Base-by-base conservation (phyloP, 352 stramenopile species). In the Globisporangium splendens region DNA sequence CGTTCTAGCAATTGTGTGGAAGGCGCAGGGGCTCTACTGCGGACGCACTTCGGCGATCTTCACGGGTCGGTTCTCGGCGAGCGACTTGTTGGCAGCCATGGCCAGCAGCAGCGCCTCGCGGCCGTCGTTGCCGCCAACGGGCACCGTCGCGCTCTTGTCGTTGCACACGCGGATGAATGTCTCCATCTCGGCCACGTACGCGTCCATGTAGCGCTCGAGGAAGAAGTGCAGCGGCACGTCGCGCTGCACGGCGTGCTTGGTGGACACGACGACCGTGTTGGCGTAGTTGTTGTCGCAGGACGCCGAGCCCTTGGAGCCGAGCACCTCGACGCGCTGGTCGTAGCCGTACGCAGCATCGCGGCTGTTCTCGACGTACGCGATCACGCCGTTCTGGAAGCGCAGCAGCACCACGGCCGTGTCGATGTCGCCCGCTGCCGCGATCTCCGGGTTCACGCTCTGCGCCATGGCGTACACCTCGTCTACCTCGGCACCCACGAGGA, bases 301-400 rank as follows among this genome's bases (percentile, higher is more conserved):
- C 11, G 79, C 93, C 54, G 96, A 97, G 31, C 91, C 93, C 64
- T 93, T 91, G 3, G 86, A 97, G 86, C 24, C 24, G 24, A 31
- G 24, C 24, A 31, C 24, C 68, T 98, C 91, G 12, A 93, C 93
- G 66, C 93, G 90, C 67, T 98, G 93, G 75, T 98, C 93, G 71
- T 98, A 98, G 56, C 93, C 93, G 61, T 98, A 98, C 21, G 86
- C 93, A 1, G 89, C 91, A 57, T 97, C 88, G 62, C 93, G 86
- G 63, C 90, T 98, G 54, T 98, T 96, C 79, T 98, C 93, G 61
- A 98, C 96, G 79, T 97, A 97, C 44, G 84, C 92, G 57, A 91
- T 87, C 35, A 95, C 84, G 42, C 91, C 93, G 53, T 85, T 85
- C 44, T 89, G 83, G 74, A 97, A 98, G 47, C 91, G 82, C 17